phyloP scores from a whole-genome alignment of 2,329 filamentous ascomycete species.

The Ascocoryne sarcoides region DNA sequence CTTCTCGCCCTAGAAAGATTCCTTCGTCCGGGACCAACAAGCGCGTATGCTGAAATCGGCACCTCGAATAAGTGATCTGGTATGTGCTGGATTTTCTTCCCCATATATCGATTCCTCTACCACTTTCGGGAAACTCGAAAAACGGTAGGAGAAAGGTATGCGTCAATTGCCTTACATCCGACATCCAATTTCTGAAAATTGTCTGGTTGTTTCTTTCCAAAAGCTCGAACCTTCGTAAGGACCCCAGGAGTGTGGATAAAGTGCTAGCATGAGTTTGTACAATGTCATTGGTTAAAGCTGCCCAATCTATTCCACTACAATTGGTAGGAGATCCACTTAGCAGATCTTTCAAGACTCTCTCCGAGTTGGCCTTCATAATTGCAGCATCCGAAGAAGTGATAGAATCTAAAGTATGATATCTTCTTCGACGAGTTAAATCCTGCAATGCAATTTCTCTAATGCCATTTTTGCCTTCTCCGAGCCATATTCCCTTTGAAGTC shows the following conservation, averaged over 20 bases:
- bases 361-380: conserved; percentile 28
- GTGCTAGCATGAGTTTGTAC: conserved; percentile 32
- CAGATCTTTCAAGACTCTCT: conserved; percentile 24
- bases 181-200: conserved; percentile 26
- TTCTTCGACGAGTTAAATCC: conserved; percentile 31
- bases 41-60: conserved; percentile 34
- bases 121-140: conserved; percentile 34
- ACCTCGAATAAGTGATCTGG: conserved; percentile 33
- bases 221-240: conserved; percentile 15
- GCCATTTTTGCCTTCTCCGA: conserved; percentile 15
- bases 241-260: conserved; percentile 28
- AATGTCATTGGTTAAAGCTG: conserved; percentile 33
- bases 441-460: conserved; percentile 26
- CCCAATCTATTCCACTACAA: conserved; percentile 39
- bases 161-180: conserved; percentile 30
- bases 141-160: conserved; percentile 38
- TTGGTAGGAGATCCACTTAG: conserved; percentile 16
- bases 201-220: conserved; percentile 22
- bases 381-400: conserved; percentile 28
- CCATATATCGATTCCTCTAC: conserved; percentile 26
- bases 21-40: conserved; percentile 26
- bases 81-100: conserved; percentile 28
- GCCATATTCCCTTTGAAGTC: conserved; percentile 34
- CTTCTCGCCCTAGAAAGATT: conserved; percentile 27
- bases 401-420: conserved; percentile 31